Base-by-base conservation (phyloP, 345 rosid species). In the Balakata baccata region DNA sequence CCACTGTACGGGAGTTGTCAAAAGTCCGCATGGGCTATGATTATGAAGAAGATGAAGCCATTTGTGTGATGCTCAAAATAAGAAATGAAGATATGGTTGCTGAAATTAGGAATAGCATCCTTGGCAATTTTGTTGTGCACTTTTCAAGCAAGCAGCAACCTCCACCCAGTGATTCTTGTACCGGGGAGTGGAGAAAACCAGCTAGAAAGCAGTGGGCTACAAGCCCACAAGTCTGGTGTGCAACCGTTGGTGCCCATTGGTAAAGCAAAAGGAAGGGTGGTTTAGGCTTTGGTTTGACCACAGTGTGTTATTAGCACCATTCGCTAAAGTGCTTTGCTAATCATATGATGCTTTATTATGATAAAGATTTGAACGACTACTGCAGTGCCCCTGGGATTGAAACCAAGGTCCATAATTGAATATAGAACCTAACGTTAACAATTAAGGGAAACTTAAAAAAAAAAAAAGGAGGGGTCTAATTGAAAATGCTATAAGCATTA, bases 181-280 rank as follows among this genome's bases (percentile, higher is more conserved):
- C 97, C 98, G 4, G 97, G 97, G 69, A 83, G n/a, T 65, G 98
- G 97, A 7, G 94, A 95, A 17, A 94, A 89, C 85, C 97, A 90
- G 80, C 87, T 92, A 14, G 97, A 92, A 71, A 89, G 88, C 54
- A 16, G 59, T n/a, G 84, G 84, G 68, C 29, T 92, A 89, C 84
- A 86, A 79, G 74, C 85, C 98, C 46, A 54, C 79, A 16, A 85
- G 84, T 57, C 41, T 82, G 41, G 49, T 88, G 75, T 90, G 97
- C 79, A 79, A 78, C 70, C 87, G 90, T 7, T 87, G 82, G 81
- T 77, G 81, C 75, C 96, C 92, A 54, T 7, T 79, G 50, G 63
- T 11, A 7, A 88, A 83, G 79, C 82, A 84, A 62, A 76, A 73
- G 62, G 84, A 78, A 43, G 98, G 96, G 0, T 90, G 98, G 97